These are phyloP conservation scores for Aurinia saxatilis DNA, from an alignment of 345 rosid genomes.

Conservation along the genomic window DNA sequence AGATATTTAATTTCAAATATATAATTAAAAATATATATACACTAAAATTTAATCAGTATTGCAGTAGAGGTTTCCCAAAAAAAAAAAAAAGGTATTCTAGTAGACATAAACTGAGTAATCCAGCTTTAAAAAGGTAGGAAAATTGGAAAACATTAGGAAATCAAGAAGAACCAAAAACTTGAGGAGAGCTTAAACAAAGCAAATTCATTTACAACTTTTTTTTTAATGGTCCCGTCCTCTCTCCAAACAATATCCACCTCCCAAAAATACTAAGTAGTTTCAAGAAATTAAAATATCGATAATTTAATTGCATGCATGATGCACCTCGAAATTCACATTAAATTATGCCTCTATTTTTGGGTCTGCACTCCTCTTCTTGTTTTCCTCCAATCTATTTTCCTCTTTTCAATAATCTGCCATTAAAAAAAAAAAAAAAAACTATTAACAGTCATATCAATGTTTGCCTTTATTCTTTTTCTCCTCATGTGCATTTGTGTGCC, in stretches of 20 bases:
- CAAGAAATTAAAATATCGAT: too few species aligned
- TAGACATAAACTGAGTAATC: too few species aligned
- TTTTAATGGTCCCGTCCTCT: conserved; percentile 4
- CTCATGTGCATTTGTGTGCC: conserved; percentile 11
- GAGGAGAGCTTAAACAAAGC: not conserved
- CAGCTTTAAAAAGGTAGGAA: too few species aligned
- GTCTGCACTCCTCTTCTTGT: conserved; percentile 5
- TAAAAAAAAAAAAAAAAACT: not conserved
- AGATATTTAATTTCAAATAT: too few species aligned
- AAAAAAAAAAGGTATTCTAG: too few species aligned
- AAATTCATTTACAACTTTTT: conserved; percentile 12
- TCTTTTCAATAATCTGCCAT: conserved; percentile 26
- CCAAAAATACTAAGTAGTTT: conserved; percentile 16
- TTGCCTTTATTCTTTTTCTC: not conserved
- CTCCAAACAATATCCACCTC: not conserved
- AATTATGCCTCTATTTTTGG: conserved; percentile 11
- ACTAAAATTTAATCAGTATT: too few species aligned
- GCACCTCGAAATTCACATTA: conserved; percentile 22
- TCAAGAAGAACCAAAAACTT: too few species aligned
- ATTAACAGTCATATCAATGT: not conserved
- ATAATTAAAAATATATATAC: too few species aligned
- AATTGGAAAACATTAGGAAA: too few species aligned
- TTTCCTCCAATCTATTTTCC: conserved; percentile 12
- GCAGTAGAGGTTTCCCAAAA: too few species aligned
- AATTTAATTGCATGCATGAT: conserved; percentile 25